phyloP scores from a whole-genome alignment of 129 eudicot species.

The Solidago caesia region DNA sequence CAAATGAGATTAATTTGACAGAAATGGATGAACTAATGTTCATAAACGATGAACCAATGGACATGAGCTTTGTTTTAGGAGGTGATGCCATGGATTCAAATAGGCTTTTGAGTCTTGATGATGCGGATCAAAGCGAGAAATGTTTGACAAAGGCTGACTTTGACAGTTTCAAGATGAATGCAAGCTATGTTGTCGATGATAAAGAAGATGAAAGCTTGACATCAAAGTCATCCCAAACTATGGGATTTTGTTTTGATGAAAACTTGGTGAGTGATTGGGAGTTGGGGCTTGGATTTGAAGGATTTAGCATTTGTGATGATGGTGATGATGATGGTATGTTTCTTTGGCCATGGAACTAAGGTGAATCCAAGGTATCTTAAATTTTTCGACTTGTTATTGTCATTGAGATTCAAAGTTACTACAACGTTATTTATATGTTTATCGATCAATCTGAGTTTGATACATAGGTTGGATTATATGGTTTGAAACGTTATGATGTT shows the following conservation, averaged over 20 bases:
- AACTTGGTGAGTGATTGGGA: conserved; percentile 18
- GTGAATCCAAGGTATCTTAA: not conserved
- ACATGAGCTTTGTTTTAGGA: not conserved
- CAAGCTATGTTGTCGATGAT: not conserved
- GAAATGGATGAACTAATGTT: conserved; percentile 5
- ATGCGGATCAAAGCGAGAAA: conserved; percentile 2
- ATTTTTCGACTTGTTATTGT: not conserved
- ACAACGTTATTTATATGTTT: not conserved
- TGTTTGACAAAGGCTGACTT: not conserved
- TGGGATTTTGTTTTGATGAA: conserved; percentile 6
- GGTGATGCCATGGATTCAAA: not conserved
- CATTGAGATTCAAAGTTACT: not conserved
- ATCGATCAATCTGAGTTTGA: not conserved
- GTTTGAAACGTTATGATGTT: too few species aligned
- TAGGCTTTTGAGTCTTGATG: not conserved
- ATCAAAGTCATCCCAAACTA: not conserved
- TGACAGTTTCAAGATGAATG: not conserved
- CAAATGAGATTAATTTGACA: conserved; percentile 1
- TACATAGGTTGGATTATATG: too few species aligned
- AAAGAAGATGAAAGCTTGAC: conserved; percentile 1
- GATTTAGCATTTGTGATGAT: conserved; percentile 3
- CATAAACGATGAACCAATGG: conserved; percentile 2
- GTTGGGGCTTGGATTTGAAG: conserved; percentile 16
- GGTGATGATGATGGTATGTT: conserved; percentile 13
- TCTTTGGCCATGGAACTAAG: conserved; percentile 15